phyloP scores from a whole-genome alignment of 352 stramenopile genomes.

The Aphanomyces stellatus region DNA sequence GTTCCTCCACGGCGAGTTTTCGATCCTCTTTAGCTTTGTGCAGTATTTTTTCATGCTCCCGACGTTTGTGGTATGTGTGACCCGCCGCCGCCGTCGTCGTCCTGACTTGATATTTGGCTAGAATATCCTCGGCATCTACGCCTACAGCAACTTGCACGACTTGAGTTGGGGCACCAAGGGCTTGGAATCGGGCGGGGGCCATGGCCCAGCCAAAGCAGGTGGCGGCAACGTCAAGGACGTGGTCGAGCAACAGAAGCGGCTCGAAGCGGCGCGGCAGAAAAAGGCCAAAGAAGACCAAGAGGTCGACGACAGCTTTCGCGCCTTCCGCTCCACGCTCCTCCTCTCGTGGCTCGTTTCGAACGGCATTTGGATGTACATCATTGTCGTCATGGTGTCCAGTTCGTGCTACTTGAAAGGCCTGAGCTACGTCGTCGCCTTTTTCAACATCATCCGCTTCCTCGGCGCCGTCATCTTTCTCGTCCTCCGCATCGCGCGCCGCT shows the following conservation, averaged over 20 bases:
- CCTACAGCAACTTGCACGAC: conserved; percentile 36
- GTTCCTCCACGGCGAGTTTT: conserved; percentile 35
- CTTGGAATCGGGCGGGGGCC: conserved; percentile 24
- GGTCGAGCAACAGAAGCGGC: conserved; percentile 38
- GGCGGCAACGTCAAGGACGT: conserved; percentile 36
- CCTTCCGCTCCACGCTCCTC: conserved; percentile 38
- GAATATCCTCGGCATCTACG: conserved; percentile 34
- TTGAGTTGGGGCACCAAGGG: conserved; percentile 33
- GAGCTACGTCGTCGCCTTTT: conserved; percentile 35
- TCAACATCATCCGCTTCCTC: conserved; percentile 39
- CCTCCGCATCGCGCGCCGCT: conserved; percentile 28
- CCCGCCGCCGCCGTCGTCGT: neutral
- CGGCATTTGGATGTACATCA: conserved; percentile 34
- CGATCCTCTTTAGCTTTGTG: conserved; percentile 27
- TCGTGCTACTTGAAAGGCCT: conserved; percentile 41
- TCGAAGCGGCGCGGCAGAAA: conserved; percentile 32
- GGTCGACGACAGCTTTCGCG: conserved; percentile 40
- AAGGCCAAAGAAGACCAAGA: conserved; percentile 34
- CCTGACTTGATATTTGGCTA: neutral
- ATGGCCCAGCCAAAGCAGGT: conserved; percentile 22
- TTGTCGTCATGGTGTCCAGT: conserved; percentile 35
- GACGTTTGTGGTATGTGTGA: conserved; percentile 27
- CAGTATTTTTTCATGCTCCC: conserved; percentile 42
- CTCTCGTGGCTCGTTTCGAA: conserved; percentile 47
- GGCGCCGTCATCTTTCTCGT: conserved; percentile 30